Percentiles rank a stretch among this genome's conserved stretches.
These are phyloP conservation scores for Lasiosphaeria hispida DNA, from an alignment of 495 filamentous ascomycete genomes.

Conservation along the genomic window DNA sequence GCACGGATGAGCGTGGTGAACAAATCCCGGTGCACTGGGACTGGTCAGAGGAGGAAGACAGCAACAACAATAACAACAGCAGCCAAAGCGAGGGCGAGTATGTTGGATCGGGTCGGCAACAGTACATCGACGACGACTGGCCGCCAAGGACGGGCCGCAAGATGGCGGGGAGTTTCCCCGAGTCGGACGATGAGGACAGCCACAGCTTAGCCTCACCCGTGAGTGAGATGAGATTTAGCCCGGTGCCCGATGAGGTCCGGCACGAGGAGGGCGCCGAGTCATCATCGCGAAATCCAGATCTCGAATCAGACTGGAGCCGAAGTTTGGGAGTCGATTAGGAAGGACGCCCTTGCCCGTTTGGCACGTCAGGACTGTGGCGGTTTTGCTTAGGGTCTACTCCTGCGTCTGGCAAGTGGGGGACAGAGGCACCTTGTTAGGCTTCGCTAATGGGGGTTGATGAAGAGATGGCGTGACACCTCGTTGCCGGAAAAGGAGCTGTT, in stretches of 20 bases:
- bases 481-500: no score
- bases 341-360: no score
- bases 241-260: not conserved
- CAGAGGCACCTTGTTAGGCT: no score
- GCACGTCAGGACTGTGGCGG: no score
- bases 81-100: not conserved
- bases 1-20: slow-evolving; percentile 47
- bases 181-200: slow-evolving; percentile 22
- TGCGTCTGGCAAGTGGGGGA: no score
- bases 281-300: not conserved
- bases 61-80: slow-evolving; percentile 17
- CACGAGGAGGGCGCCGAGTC: not conserved
- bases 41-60: slow-evolving; percentile 45
- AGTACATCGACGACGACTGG: slow-evolving; percentile 8
- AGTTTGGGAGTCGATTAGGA: slow-evolving; percentile 37
- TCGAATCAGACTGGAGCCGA: slow-evolving; percentile 21
- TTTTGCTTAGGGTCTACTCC: no score
- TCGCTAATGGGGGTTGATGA: no score
- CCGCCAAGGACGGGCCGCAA: slow-evolving; percentile 8
- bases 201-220: not conserved
- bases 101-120: no score
- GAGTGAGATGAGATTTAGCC: no score
- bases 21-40: slow-evolving; percentile 56
- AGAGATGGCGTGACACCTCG: no score
- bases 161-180: slow-evolving; percentile 32